Base-by-base conservation (phyloP, 2,329 filamentous ascomycete species). In the Aspergillus ruber region DNA sequence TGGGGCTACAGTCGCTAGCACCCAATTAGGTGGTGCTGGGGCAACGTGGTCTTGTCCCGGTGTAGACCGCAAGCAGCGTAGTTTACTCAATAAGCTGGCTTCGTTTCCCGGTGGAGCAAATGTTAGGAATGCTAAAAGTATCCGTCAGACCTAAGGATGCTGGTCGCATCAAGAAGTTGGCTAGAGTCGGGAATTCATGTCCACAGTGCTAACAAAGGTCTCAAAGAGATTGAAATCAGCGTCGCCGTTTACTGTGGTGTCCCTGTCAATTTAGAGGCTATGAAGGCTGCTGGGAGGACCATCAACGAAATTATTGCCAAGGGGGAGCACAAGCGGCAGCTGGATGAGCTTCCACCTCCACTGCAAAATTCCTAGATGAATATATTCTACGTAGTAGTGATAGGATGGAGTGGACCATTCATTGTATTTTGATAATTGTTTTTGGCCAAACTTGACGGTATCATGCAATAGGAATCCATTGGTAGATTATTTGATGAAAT, bases 151-250 rank as follows among this genome's bases (percentile, higher is more conserved):
- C 77, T 83, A 42, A 79, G 74, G 44, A 83, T 84, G 77, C 70
- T 83, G 35, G 76, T 75, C 58, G 78, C 79, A 1, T 68, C 81
- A 44, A 82, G 82, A 53, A 70, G 77, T 3, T 69, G 68, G 3
- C 72, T 77, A 0, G 81, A 84, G 58, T 66, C 84, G 40, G 79
- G 71, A 0, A 75, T 78, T 3, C 81, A 84, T 57, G 69, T 80
- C 9, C 69, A 78, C 25, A 80, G 81, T 0, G 80, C 80, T 1
- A 81, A 77, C 55, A 83, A 84, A 52, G 81, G 80, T 0, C 66
- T 78, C 3, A 74, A 71, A 0, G 79, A 81, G 56, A 61, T 77
- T 20, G 80, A 83, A 62, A 81, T 83, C 38, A 66, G 80, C 32
- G 80, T 56, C 51, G 54, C 54, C 0, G 68, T 65, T 2, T 74